Conservation (phyloP, 2,329 filamentous ascomycete species). For the Neodidymelliopsis sp. region DNA sequence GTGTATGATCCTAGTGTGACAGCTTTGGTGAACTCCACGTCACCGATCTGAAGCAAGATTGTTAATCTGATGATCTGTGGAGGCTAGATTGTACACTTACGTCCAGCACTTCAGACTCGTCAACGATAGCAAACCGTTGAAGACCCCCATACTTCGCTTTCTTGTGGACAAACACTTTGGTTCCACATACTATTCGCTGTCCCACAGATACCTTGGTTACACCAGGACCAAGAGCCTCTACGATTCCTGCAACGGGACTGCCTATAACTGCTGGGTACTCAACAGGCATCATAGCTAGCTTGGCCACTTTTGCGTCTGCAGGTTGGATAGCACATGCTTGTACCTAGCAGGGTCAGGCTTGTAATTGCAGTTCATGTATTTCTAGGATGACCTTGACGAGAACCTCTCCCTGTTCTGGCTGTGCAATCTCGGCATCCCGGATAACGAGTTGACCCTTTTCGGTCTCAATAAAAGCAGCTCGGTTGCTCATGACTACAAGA, state of each 20-base stretch:
- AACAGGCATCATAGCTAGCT: constrained; percentile 24
- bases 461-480: constrained; percentile 27
- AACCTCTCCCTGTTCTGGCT: constrained; percentile 27
- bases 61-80: neutral
- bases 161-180: constrained; percentile 28
- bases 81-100: neutral
- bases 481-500: constrained; percentile 27
- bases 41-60: constrained; percentile 25
- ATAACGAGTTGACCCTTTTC: constrained; percentile 23
- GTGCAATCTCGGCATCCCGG: constrained; percentile 23
- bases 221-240: constrained; percentile 42
- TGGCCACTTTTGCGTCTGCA: constrained; percentile 37
- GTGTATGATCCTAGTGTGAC: constrained; percentile 37
- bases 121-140: constrained; percentile 28
- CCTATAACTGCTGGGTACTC: constrained; percentile 41
- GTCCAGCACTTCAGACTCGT: constrained; percentile 17
- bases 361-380: too few relatives aligned
- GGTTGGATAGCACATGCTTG: constrained; percentile 37
- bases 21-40: constrained; percentile 27
- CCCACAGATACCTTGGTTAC: constrained; percentile 42
- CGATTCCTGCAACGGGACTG: constrained; percentile 35
- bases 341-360: constrained; percentile 9
- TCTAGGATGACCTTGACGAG: constrained; percentile 23
- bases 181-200: constrained; percentile 41
- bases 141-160: constrained; percentile 30